Evolutionary conservation across 2,329 filamentous ascomycete genomes (phyloP).

Genomic region (Phialemonium atrogriseum): DNA sequence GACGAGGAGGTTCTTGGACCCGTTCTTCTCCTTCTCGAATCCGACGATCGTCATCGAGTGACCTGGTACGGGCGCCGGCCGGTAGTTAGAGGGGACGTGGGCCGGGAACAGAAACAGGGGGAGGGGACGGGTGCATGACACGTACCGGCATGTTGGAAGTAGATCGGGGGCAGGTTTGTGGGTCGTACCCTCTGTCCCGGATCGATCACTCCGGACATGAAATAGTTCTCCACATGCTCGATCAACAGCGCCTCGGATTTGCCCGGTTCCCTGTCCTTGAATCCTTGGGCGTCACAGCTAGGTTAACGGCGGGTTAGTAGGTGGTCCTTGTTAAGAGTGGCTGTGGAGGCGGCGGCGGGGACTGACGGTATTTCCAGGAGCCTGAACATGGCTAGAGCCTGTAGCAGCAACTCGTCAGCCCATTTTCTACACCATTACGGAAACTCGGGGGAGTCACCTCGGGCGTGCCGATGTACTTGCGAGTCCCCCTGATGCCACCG

Average conservation of each 20-base stretch:
- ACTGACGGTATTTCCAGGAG: constrained; percentile 60
- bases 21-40: constrained; percentile 60
- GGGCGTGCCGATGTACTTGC: constrained; percentile 92
- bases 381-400: constrained; percentile 73
- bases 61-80: no score
- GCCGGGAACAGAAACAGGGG: neutral
- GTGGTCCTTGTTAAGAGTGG: constrained; percentile 7
- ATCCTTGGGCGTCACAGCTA: constrained; percentile 57
- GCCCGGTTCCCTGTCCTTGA: constrained; percentile 39
- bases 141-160: constrained; percentile 74
- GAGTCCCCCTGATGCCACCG: constrained; percentile 76
- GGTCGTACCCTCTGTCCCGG: constrained; percentile 53
- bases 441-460: constrained; percentile 58
- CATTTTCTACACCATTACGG: constrained; percentile 2
- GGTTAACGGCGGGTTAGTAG: no score
- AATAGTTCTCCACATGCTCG: constrained; percentile 65
- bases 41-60: constrained; percentile 90
- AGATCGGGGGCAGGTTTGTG: constrained; percentile 74
- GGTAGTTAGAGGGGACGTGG: no score
- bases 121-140: neutral
- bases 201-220: constrained; percentile 45
- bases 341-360: no score
- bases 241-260: constrained; percentile 51
- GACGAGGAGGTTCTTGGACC: constrained; percentile 63
- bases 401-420: neutral